Percentiles rank a stretch among this genome's conserved stretches.
These are phyloP conservation scores for Pueraria montana DNA, from an alignment of 306 rosid genomes.

Conservation along the genomic window DNA sequence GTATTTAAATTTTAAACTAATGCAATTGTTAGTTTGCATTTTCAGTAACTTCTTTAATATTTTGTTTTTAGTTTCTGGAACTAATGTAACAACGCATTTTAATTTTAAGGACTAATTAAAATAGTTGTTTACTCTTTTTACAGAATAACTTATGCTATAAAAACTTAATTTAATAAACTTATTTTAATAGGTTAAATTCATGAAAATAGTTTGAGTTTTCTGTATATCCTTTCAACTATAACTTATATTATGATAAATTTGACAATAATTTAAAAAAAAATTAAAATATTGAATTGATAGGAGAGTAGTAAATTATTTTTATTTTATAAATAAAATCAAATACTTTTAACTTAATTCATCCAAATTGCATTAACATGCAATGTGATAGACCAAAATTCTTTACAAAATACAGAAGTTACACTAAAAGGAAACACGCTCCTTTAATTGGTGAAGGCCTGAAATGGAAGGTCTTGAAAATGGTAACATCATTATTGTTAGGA, in stretches of 20 bases:
- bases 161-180: neutral
- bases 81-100: too few species aligned
- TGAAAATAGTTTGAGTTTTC: neutral
- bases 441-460: neutral
- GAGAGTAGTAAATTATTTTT: neutral
- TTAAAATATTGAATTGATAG: neutral
- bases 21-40: too few species aligned
- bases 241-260: neutral
- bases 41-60: too few species aligned
- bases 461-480: neutral
- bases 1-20: too few species aligned
- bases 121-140: too few species aligned
- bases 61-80: too few species aligned
- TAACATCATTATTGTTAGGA: neutral
- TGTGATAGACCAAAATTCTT: slow-evolving; percentile 2
- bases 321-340: neutral
- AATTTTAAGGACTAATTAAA: too few species aligned
- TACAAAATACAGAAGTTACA: neutral
- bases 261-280: neutral
- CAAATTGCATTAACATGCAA: neutral
- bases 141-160: too few species aligned
- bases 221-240: neutral
- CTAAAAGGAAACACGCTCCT: neutral
- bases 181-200: neutral
- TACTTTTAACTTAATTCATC: neutral